Evolutionary conservation across 225 moss, liverwort and hornwort genomes (phyloP), one percentile per base, ranked within the genome.

Genomic region (Polytrichum commune): DNA sequence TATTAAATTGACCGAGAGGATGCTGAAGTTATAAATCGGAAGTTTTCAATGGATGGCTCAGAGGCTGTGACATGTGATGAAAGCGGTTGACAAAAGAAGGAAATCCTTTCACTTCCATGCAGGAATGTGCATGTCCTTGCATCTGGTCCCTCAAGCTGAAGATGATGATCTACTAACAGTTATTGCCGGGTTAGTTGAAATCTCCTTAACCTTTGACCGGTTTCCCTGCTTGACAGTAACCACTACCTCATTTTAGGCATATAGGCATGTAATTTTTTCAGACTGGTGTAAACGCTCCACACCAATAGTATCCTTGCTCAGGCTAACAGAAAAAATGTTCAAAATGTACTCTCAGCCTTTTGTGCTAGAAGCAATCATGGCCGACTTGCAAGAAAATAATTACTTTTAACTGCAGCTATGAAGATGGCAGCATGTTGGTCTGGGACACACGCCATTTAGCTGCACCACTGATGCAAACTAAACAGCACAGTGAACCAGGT

Each of bases 401-500:
- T 46, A 13, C 13, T 16, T 46, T 46, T 4, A 46, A 13, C 62
- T 82, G 75, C 72, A 98, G 98, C 64, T 95, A 93, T 74, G 98
- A 98, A 90, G 93, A 95, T 81, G 98, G 98, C 55, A 91, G 86
- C 75, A 90, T 85, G 80, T 77, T 90, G 55, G 32, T 87, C 22
- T 98, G 98, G 98, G 98, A 98, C 75, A 82, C 90, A 24, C 89
- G 95, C 70, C 85, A 87, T 68, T 73, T 84, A 69, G 82, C 91
- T 62, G 62, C 66, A 63, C 98, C 98, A 68, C 77, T 87, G 74
- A 75, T 93, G 19, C 80, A 73, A 75, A 81, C 78, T 33, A 93
- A 84, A 71, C 75, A 90, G 71, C 98, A 98, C 78, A 83, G 88
- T 72, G 93, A 98, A 78, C 98, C 98, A 90, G 98, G 98, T 95